Conservation (phyloP, 2,329 filamentous ascomycete species). For the Cercospora berteroae region DNA sequence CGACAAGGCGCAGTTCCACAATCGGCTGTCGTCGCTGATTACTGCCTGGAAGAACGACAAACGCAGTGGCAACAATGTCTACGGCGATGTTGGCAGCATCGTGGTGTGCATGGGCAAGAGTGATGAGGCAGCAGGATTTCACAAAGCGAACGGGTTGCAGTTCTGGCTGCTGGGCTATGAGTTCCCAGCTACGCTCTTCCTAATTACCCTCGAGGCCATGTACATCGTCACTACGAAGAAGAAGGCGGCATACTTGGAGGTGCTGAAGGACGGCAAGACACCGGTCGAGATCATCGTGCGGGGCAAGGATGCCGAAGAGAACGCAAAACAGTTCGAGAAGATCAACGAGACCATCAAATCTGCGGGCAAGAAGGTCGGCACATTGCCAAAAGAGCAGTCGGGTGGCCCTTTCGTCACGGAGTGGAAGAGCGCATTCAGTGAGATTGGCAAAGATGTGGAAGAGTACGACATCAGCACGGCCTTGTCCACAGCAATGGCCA, state of each 20-base stretch:
- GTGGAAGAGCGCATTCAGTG: constrained; percentile 81
- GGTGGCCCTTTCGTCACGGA: constrained; percentile 90
- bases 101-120: constrained; percentile 93
- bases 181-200: constrained; percentile 91
- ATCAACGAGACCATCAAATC: constrained; percentile 83
- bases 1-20: constrained; percentile 89
- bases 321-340: constrained; percentile 83
- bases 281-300: constrained; percentile 88
- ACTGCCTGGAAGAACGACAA: constrained; percentile 96
- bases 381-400: constrained; percentile 79
- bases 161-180: constrained; percentile 99
- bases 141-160: constrained; percentile 96
- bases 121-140: constrained; percentile 79
- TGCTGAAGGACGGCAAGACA: constrained; percentile 82
- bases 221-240: constrained; percentile 95
- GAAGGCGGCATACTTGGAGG: constrained; percentile 94
- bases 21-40: constrained; percentile 82
- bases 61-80: constrained; percentile 78
- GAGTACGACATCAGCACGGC: constrained; percentile 82
- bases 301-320: constrained; percentile 87
- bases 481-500: constrained; percentile 79
- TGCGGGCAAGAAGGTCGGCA: constrained; percentile 86
- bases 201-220: constrained; percentile 82
- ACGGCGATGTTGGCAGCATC: constrained; percentile 82
- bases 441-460: constrained; percentile 79